Evolutionary conservation across 2,329 filamentous ascomycete species (phyloP), one percentile per base, ranked within the genome.

Genomic region (Thelonectria olida): DNA sequence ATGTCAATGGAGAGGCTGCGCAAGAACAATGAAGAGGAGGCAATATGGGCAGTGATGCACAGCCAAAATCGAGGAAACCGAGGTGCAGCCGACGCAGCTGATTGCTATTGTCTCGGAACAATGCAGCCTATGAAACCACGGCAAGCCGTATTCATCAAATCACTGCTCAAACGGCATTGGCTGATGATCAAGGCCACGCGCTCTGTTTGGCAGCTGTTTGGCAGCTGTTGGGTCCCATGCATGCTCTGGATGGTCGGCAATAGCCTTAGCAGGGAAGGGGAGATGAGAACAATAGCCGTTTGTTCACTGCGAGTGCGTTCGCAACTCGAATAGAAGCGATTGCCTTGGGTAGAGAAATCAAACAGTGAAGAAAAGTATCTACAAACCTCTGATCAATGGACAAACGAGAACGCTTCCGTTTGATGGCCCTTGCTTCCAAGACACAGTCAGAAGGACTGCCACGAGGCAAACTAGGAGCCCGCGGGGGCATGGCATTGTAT

Each of bases 331-430:
- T 20, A 25, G 12, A 54, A 49, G n/a, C 22, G 28, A 23, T 5
- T 36, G 13, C n/a, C n/a, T n/a, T n/a, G n/a, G n/a, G n/a, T n/a
- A n/a, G n/a, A 12, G 28, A 12, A 31, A 12, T 8, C 31, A 34
- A 34, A 34, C 55, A 20, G 20, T 13, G 39, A 48, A 45, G 8
- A 53, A 48, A 60, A 17, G 15, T 17, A 56, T 13, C 5, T 23
- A 59, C 63, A 55, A 52, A 72, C 69, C 61, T 63, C 49, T 68
- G 68, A 25, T 71, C 69, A 57, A 65, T 64, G 9, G 69, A 72
- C 34, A 72, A 31, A 25, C 70, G 67, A n/a, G 50, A 60, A 7
- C 65, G 61, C 57, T 63, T 72, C 15, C 65, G 61, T 39, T 61
- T 69, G 41, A 60, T 58, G 47, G 62, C 66, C 13, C 63, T 58